Percentiles rank a stretch among this genome's conserved stretches.
Conservation (phyloP, 768 basidiomycete species). For the Tricholoma saponaceum region DNA sequence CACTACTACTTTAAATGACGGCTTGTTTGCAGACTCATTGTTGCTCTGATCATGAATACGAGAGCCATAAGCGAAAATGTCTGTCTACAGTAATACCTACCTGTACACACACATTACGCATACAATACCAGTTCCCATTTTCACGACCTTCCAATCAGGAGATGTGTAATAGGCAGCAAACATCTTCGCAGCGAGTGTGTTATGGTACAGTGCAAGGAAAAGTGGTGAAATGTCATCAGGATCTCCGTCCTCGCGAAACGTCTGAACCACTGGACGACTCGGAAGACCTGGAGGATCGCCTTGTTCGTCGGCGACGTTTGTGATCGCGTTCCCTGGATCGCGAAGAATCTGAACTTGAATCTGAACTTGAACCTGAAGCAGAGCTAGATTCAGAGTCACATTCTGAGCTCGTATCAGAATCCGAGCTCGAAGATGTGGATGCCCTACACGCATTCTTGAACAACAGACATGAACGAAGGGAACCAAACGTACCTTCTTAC, state of each 20-base stretch:
- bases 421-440: conserved; percentile 21
- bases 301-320: conserved; percentile 34
- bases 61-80: conserved; percentile 45
- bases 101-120: neutral
- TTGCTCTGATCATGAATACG: conserved; percentile 91
- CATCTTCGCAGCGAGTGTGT: neutral
- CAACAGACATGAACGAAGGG: neutral
- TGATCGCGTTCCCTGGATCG: conserved; percentile 38
- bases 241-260: conserved; percentile 14
- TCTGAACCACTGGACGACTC: conserved; percentile 15
- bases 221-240: neutral
- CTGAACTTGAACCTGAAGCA: conserved; percentile 36
- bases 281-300: conserved; percentile 13
- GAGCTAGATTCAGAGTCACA: conserved; percentile 39
- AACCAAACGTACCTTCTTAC: conserved; percentile 27
- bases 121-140: no score
- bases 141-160: neutral
- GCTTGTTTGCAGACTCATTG: conserved; percentile 54
- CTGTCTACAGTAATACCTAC: conserved; percentile 11
- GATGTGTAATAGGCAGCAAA: neutral
- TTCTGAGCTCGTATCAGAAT: conserved; percentile 39
- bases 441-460: conserved; percentile 1
- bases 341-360: conserved; percentile 35
- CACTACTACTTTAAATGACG: neutral
- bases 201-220: neutral